These are phyloP conservation scores for Ammopiptanthus mongolicus DNA, from an alignment of 306 rosid genomes.

Conservation along the genomic window DNA sequence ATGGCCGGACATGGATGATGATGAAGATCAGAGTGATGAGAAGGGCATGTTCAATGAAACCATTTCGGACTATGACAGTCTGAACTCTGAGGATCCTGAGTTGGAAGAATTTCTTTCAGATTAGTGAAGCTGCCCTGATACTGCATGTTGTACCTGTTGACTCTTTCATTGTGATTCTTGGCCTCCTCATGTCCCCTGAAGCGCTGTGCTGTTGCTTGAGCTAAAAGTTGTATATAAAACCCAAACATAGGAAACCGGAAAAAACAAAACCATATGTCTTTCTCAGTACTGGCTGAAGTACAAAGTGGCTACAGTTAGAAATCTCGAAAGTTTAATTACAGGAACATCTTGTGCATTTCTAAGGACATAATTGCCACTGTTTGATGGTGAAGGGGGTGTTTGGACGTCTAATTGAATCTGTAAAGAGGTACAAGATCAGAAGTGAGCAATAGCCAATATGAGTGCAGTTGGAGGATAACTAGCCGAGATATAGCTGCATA, in stretches of 20 bases:
- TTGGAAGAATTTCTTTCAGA: slow-evolving; percentile 89
- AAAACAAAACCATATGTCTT: neutral
- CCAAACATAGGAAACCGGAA: neutral
- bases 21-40: slow-evolving; percentile 68
- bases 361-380: neutral
- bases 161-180: slow-evolving; percentile 13
- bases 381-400: neutral
- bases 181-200: neutral
- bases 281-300: neutral
- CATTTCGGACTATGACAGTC: slow-evolving; percentile 56
- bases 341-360: neutral
- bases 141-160: neutral
- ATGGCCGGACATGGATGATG: slow-evolving; percentile 63
- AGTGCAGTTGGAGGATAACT: neutral
- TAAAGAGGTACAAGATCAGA: neutral
- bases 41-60: slow-evolving; percentile 49
- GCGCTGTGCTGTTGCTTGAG: slow-evolving; percentile 11
- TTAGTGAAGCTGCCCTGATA: slow-evolving; percentile 30
- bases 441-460: neutral
- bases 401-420: neutral
- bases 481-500: neutral
- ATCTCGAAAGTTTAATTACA: neutral
- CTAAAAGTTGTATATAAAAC: slow-evolving; percentile 24
- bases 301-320: neutral
- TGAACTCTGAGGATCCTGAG: slow-evolving; percentile 75